Evolutionary conservation across 768 basidiomycete genomes (phyloP), one percentile per base, ranked within the genome.

Genomic region (Russula compacta): DNA sequence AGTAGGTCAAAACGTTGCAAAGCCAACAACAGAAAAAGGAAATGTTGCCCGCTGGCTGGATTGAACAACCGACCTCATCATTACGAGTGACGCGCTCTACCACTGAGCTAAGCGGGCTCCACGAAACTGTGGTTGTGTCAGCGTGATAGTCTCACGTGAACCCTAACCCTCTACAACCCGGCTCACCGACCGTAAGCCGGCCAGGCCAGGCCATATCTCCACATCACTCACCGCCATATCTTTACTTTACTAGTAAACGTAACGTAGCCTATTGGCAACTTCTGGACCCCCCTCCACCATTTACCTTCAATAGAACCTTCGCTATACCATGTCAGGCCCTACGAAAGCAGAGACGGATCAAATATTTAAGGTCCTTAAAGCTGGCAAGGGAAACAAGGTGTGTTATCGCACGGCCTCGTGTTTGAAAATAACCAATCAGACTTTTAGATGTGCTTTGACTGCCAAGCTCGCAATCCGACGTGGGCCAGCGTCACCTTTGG

Each of bases 401-500:
- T 17, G 73, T 59, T 59, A 6, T 21, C 8, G 15, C 56, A 9
- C 6, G 43, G 51, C 36, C 21, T 47, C 48, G 2, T 12, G 10
- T n/a, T 21, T 29, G 44, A 63, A 58, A 47, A 47, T 39, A 6
- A 33, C 61, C 5, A 21, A 63, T 29, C 39, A 24, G 2, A 33
- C 15, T 47, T 52, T 52, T 70, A 92, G 89, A 78, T 81, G 70
- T 98, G 95, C 75, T 97, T 97, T 69, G 95, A 98, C 73, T 98
- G 95, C 72, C 81, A 83, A 69, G 94, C 95, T 50, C 87, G 93
- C 68, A 97, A 97, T 75, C 95, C 95, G 49, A 97, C 94, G 36
- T 98, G 95, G 97, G 86, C 94, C 4, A 94, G 92, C 64, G 92
- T 97, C 21, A 95, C 93, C 0, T 99, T 89, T 71, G 95, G 92